Percentiles rank a stretch among this genome's conserved stretches.
These are phyloP conservation scores for Alternaria arborescens DNA, from an alignment of 2,329 filamentous ascomycete genomes.

Conservation along the genomic window DNA sequence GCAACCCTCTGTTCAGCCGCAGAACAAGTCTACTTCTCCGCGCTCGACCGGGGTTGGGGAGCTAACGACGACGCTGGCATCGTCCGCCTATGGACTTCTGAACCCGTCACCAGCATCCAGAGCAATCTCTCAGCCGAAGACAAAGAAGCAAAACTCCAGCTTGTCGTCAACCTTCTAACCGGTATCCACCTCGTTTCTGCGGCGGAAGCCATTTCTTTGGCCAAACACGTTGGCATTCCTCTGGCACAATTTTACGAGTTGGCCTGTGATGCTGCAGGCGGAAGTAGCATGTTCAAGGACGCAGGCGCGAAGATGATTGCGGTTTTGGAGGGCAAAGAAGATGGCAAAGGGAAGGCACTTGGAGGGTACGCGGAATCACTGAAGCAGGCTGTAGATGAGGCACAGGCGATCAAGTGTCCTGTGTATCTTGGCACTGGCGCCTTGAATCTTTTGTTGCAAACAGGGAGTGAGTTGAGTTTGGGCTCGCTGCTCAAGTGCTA, in stretches of 20 bases:
- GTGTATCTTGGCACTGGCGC: constrained; percentile 46
- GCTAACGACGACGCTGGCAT: constrained; percentile 64
- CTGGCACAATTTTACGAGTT: constrained; percentile 49
- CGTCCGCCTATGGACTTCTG: constrained; percentile 61
- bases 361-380: constrained; percentile 33
- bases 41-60: constrained; percentile 65
- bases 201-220: constrained; percentile 50
- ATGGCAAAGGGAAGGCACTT: constrained; percentile 27
- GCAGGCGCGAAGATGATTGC: constrained; percentile 45
- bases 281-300: constrained; percentile 47
- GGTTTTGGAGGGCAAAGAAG: constrained; percentile 41
- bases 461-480: constrained; percentile 33
- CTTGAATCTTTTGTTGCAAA: constrained; percentile 41
- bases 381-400: constrained; percentile 42
- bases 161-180: constrained; percentile 45
- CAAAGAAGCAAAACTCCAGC: constrained; percentile 45
- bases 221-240: constrained; percentile 49
- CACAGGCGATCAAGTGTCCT: constrained; percentile 48
- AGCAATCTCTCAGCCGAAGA: constrained; percentile 32
- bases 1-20: constrained; percentile 68
- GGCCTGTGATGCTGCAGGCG: constrained; percentile 49
- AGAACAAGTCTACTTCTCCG: constrained; percentile 71
- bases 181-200: constrained; percentile 50
- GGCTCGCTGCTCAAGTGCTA: constrained; percentile 36
- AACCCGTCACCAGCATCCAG: constrained; percentile 50